Evolutionary conservation across 768 basidiomycete genomes (phyloP).

Genomic region (Daedalea quercina): DNA sequence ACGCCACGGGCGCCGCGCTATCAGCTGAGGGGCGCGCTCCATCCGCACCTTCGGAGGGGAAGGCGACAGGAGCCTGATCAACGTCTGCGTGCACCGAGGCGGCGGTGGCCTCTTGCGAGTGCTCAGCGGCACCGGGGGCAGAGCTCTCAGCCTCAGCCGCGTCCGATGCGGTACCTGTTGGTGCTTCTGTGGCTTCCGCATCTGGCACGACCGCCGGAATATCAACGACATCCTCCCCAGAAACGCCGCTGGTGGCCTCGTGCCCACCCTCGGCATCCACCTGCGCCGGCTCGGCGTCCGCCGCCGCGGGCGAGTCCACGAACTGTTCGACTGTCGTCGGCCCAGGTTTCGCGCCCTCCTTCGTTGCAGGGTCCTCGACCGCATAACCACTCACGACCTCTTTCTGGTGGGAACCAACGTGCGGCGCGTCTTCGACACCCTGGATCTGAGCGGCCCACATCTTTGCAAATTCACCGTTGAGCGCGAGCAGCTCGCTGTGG

Average conservation of each 20-base stretch:
- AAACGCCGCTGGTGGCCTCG: conserved; percentile 4
- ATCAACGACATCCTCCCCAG: conserved; percentile 10
- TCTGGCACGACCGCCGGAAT: conserved; percentile 6
- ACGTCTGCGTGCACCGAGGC: conserved; percentile 21
- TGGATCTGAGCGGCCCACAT: conserved; percentile 89
- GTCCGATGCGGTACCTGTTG: conserved; percentile 7
- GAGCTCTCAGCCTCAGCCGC: conserved; percentile 9
- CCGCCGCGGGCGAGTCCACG: neutral
- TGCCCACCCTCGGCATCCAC: conserved; percentile 6
- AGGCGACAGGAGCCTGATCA: conserved; percentile 11
- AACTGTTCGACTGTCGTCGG: conserved; percentile 4
- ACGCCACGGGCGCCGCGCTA: conserved; percentile 23
- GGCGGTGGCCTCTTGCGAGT: conserved; percentile 16
- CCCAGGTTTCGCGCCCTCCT: conserved; percentile 8
- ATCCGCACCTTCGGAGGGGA: conserved; percentile 18
- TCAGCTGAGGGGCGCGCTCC: conserved; percentile 26
- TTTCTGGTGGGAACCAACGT: conserved; percentile 24
- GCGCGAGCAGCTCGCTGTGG: conserved; percentile 70
- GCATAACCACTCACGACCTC: conserved; percentile 39
- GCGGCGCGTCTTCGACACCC: conserved; percentile 47
- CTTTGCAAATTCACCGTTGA: conserved; percentile 66
- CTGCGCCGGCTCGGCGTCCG: conserved; percentile 13
- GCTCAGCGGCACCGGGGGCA: neutral
- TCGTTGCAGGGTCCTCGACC: conserved; percentile 19
- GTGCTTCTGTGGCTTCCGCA: conserved; percentile 9